A percentile compares a stretch with the other conserved stretches of the same genome.
Conservation (phyloP, 805 yeast species). For the Priceomyces melissophilus region DNA sequence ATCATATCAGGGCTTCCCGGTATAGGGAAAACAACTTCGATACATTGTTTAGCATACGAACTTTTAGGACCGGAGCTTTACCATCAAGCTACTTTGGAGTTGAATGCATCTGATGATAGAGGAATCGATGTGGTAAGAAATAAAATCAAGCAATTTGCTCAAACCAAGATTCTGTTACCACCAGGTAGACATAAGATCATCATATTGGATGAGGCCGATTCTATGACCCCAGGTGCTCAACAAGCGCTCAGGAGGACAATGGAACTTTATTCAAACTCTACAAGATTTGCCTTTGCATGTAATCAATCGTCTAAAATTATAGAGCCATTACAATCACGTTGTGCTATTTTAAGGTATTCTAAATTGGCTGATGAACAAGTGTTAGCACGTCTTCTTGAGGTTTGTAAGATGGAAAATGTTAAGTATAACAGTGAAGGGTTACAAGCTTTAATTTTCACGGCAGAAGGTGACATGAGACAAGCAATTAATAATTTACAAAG, state of each 20-base stretch:
- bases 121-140: constrained; percentile 96
- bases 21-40: constrained; percentile 93
- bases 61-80: constrained; percentile 66
- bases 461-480: constrained; percentile 99
- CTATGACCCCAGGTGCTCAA: constrained; percentile 96
- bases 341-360: constrained; percentile 87
- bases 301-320: constrained; percentile 92
- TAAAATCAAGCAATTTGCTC: constrained; percentile 93
- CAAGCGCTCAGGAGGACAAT: constrained; percentile 91
- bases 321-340: constrained; percentile 93
- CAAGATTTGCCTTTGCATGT: constrained; percentile 98
- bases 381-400: constrained; percentile 66
- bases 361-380: constrained; percentile 84
- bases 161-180: constrained; percentile 83
- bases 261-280: constrained; percentile 94
- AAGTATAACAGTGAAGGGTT: constrained; percentile 85
- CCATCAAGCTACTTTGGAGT: constrained; percentile 81
- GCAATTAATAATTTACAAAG: constrained; percentile 93
- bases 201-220: constrained; percentile 92
- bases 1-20: constrained; percentile 96
- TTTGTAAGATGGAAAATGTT: constrained; percentile 66
- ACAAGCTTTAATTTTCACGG: constrained; percentile 88
- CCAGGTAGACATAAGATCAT: constrained; percentile 89
- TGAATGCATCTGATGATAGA: constrained; percentile 95
- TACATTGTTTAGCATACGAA: constrained; percentile 84